phyloP scores from a whole-genome alignment of 2,329 filamentous ascomycete genomes.

The Fusarium papillatum region DNA sequence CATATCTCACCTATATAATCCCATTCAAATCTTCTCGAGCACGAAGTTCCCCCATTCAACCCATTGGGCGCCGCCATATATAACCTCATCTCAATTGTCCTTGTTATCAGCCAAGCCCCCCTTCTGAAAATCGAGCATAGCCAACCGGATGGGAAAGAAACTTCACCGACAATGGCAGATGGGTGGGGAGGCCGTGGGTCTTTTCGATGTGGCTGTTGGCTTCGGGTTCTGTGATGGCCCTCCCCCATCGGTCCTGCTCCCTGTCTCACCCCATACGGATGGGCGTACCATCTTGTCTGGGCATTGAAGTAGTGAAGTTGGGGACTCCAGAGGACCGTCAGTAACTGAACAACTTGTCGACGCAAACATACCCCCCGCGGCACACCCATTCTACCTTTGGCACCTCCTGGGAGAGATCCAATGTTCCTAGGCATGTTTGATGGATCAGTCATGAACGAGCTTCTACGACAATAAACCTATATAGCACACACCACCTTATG shows the following conservation, averaged over 20 bases:
- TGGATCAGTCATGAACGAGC: too few relatives aligned
- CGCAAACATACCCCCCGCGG: too few relatives aligned
- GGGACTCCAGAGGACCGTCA: too few relatives aligned
- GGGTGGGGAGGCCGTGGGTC: neutral
- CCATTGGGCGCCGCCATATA: neutral
- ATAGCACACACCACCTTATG: too few relatives aligned
- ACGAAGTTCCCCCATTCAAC: neutral
- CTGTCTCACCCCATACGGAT: too few relatives aligned
- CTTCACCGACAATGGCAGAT: neutral
- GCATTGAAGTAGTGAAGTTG: too few relatives aligned
- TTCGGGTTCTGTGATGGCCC: neutral
- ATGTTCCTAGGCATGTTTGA: too few relatives aligned
- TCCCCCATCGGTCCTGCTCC: neutral
- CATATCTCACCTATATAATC: neutral
- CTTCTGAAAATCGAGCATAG: neutral
- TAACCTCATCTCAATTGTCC: neutral
- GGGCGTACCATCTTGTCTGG: too few relatives aligned
- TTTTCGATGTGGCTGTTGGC: neutral
- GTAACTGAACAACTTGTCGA: too few relatives aligned
- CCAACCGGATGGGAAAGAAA: neutral
- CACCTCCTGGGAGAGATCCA: too few relatives aligned
- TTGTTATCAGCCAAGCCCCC: neutral
- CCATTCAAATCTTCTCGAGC: neutral
- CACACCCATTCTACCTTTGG: too few relatives aligned
- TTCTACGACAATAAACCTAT: too few relatives aligned